phyloP scores from a whole-genome alignment of 805 yeast species.

The Saccharomyces mikatae region DNA sequence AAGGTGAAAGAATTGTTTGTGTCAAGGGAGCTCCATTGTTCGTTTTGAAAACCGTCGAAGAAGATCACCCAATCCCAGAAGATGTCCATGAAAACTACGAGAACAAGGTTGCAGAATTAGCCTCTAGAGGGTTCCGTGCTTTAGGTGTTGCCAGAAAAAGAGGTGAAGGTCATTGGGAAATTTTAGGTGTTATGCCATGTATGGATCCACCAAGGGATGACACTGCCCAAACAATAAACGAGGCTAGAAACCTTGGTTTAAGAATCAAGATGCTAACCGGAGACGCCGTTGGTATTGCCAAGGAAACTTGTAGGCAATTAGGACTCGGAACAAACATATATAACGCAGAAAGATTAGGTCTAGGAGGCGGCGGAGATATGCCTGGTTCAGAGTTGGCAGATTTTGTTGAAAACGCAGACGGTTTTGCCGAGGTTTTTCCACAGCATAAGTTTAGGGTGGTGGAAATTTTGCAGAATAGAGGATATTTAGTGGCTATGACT shows the following conservation, averaged over 20 bases:
- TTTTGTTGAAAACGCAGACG: conserved; percentile 95
- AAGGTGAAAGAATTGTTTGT: conserved; percentile 90
- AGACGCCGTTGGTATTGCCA: conserved; percentile 98
- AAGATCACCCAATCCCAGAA: conserved; percentile 93
- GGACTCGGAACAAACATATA: conserved; percentile 94
- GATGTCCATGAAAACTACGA: conserved; percentile 89
- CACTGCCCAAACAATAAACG: conserved; percentile 88
- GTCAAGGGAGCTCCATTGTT: conserved; percentile 98
- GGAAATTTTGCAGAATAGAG: conserved; percentile 90
- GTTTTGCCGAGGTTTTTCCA: conserved; percentile 98
- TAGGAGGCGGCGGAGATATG: conserved; percentile 93
- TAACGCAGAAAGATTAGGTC: conserved; percentile 94
- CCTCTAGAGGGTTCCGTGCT: conserved; percentile 97
- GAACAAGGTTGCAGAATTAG: conserved; percentile 95
- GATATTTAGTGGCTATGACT: conserved; percentile 97
- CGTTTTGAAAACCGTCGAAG: conserved; percentile 93
- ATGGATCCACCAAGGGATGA: conserved; percentile 99
- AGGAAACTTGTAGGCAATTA: conserved; percentile 96
- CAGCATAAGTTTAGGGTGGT: conserved; percentile 95
- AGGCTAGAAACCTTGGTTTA: conserved; percentile 85
- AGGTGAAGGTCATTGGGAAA: conserved; percentile 98
- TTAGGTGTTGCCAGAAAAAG: conserved; percentile 98
- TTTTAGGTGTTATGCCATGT: conserved; percentile 96
- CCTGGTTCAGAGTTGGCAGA: conserved; percentile 97
- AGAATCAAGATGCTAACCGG: conserved; percentile 97